Base-by-base conservation (phyloP, 768 basidiomycete species). In the Mycena crocata region DNA sequence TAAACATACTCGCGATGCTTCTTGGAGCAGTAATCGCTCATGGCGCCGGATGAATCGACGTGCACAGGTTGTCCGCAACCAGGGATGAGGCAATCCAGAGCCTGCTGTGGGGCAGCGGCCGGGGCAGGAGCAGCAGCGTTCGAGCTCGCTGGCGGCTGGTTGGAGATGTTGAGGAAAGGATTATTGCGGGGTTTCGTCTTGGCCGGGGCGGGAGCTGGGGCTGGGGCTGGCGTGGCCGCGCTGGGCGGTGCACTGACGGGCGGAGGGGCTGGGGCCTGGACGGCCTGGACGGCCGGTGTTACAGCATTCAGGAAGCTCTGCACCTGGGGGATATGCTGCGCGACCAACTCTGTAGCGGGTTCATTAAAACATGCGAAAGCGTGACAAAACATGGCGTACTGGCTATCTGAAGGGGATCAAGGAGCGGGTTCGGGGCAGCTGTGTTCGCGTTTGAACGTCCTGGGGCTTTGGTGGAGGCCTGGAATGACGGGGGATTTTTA, bases 1-100 rank as follows among this genome's bases (percentile, higher is more conserved):
- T 26, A 30, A n/a, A 83, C 89, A 72, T 70, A 90, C 90, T 91
- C 88, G 68, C 89, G 81, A 76, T 90, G 89, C 59, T 83, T 82
- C 76, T 78, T 76, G 6, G 88, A 90, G 70, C 90, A 90, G 71
- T 87, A 90, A 49, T 84, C 82, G 64, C 86, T 86, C 50, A 80
- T 77, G 73, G 80, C 68, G 21, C 88, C 89, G 71, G 82, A 81
- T 65, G 80, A 78, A 75, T 89, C 86, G 69, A 87, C 80, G 71
- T 89, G 85, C 67, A 84, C 85, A 67, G 83, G 83, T 75, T 90
- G 78, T 57, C 83, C 83, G 74, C 89, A 91, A 60, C 84, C 84
- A 69, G 85, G 85, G 71, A 90, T 83, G 77, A 83, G 80, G 73
- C 87, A 88, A 65, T 80, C 79, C 74, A 76, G 64, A 74, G 82